phyloP scores from a whole-genome alignment of 169 alveolate genomes.

The Plasmodium billcollinsi region DNA sequence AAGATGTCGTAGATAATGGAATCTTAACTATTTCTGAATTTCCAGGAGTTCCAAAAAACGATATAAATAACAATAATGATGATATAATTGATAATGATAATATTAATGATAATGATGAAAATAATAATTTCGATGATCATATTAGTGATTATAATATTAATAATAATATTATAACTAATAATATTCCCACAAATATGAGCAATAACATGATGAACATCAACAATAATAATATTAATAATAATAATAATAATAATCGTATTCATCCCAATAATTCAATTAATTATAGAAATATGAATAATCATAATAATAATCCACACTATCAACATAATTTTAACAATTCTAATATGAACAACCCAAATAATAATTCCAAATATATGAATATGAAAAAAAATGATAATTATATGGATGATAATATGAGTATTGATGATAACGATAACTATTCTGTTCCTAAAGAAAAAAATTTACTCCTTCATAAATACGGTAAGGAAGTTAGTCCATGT shows the following conservation, averaged over 20 bases:
- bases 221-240: neutral
- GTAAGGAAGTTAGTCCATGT: constrained; percentile 60
- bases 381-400: constrained; percentile 62
- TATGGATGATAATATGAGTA: constrained; percentile 1
- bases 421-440: constrained; percentile 41
- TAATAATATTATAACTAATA: neutral
- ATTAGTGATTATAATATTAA: neutral
- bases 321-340: neutral
- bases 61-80: neutral
- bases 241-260: neutral
- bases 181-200: neutral
- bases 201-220: neutral
- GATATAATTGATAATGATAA: neutral
- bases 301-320: constrained; percentile 2
- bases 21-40: constrained; percentile 44
- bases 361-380: neutral
- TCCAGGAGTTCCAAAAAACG: constrained; percentile 65
- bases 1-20: constrained; percentile 68
- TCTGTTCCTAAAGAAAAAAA: constrained; percentile 56
- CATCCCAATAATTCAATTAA: neutral
- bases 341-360: neutral
- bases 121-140: neutral
- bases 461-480: constrained; percentile 34
- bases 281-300: neutral
- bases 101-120: neutral